Conservation (phyloP, 2,329 filamentous ascomycete species). For the Tympanopsis confertula region DNA sequence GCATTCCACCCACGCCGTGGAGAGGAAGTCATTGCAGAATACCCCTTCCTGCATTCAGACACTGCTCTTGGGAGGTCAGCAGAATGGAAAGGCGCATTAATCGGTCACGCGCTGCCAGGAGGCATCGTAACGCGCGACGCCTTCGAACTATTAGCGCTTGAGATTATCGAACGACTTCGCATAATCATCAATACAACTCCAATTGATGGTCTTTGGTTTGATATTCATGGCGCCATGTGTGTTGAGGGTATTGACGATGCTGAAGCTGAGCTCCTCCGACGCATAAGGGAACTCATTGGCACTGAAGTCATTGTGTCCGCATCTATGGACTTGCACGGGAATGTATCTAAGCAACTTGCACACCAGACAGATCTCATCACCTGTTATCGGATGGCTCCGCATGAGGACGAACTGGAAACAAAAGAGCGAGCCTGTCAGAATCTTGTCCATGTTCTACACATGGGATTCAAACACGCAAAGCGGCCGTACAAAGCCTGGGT, state of each 20-base stretch:
- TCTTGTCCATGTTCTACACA: constrained; percentile 25
- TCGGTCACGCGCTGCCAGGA: constrained; percentile 37
- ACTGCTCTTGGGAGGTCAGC: constrained; percentile 26
- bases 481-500: constrained; percentile 39
- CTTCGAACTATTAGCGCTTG: constrained; percentile 29
- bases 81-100: constrained; percentile 36
- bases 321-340: constrained; percentile 43
- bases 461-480: constrained; percentile 4
- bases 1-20: constrained; percentile 36
- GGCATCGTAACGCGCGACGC: constrained; percentile 31
- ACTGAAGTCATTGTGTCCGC: constrained; percentile 33
- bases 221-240: constrained; percentile 44
- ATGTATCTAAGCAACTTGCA: constrained; percentile 34
- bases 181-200: constrained; percentile 17
- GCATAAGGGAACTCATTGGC: constrained; percentile 31
- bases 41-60: constrained; percentile 29
- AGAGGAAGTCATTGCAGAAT: constrained; percentile 26
- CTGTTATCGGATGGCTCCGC: constrained; percentile 39
- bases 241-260: constrained; percentile 34
- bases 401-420: constrained; percentile 35
- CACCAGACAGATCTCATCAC: constrained; percentile 38
- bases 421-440: constrained; percentile 37
- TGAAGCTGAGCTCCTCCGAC: constrained; percentile 32
- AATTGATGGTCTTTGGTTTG: constrained; percentile 39
- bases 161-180: constrained; percentile 25